Evolutionary conservation across 306 rosid genomes (phyloP).

Genomic region (Malus sylvestris): DNA sequence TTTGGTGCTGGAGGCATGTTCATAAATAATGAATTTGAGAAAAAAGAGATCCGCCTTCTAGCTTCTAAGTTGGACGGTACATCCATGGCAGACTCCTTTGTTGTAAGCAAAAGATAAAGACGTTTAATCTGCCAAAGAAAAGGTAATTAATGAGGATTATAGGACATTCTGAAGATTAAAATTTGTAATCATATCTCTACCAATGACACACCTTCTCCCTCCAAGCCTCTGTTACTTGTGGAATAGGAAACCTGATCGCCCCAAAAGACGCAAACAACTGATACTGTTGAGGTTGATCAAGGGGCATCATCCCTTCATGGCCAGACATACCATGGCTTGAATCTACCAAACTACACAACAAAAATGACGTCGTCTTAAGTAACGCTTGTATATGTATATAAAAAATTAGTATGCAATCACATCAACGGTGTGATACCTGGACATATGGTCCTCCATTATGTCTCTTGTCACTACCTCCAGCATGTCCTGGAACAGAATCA

Average conservation of each 20-base stretch:
- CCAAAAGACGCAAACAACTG: conserved; percentile 94
- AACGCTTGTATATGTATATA: background rate
- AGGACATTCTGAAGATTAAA: background rate
- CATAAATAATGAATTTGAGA: conserved; percentile 94
- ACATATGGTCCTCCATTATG: conserved; percentile 78
- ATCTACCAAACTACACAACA: conserved; percentile 57
- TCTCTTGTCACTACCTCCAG: conserved; percentile 88
- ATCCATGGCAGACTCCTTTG: conserved; percentile 98
- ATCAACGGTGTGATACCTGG: conserved; percentile 43
- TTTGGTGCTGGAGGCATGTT: conserved; percentile 93
- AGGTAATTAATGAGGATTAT: background rate
- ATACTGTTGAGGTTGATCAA: conserved; percentile 58
- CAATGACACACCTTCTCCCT: conserved; percentile 65
- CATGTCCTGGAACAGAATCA: conserved; percentile 96
- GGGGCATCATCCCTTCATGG: conserved; percentile 63
- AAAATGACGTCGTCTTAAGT: conserved; percentile 13
- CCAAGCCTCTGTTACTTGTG: conserved; percentile 71
- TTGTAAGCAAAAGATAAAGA: conserved; percentile 67
- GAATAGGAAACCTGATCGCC: conserved; percentile 84
- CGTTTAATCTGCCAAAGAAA: conserved; percentile 59
- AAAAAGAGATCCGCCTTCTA: conserved; percentile 86
- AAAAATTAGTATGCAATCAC: background rate
- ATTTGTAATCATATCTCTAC: background rate
- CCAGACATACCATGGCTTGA: conserved; percentile 63
- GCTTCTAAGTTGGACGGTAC: conserved; percentile 98